Evolutionary conservation across 1,139 yeast species (phyloP), one percentile per base, ranked within the genome.

Genomic region (Saccharomyces hybrid): DNA sequence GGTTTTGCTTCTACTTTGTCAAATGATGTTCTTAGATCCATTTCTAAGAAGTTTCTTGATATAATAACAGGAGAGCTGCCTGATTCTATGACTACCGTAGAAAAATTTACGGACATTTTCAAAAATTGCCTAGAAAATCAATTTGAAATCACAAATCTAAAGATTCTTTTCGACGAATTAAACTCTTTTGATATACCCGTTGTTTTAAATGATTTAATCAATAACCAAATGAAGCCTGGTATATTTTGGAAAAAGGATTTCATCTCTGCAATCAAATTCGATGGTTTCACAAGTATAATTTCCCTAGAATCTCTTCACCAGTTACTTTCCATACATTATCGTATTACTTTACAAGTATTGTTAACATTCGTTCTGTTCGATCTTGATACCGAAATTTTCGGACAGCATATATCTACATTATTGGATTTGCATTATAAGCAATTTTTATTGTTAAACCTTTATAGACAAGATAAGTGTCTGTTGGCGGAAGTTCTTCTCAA

Each of bases 71-170:
- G 64, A 2, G 55, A 62, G 31, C 58, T 62, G 19, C 55, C 63
- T 1, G 52, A 51, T 13, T 51, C 58, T 5, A 57, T 60, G 27
- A 46, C 69, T 1, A 48, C 64, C 8, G 58, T 57, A 23, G 67
- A 70, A 25, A 59, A 60, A 47, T 71, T 77, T 61, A 57, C 69
- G 0, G 50, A 58, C 4, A 67, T 78, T 2, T 78, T 75, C 59
- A 72, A 72, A 19, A 50, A 62, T 2, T 57, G 65, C 26, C 60
- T 78, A 38, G 62, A 65, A 46, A 57, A 62, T 2, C 64, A 67
- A 51, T 63, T 72, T 56, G 72, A 71, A 50, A 55, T 66, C 23
- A 52, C 60, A 1, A 70, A 69, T 48, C 53, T 73, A 42, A 62
- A 66, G 29, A 63, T 55, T 6, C 54, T 73, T 26, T 70, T 71